Evolutionary conservation across 1,284 basidiomycete species (phyloP), one percentile per base, ranked within the genome.

Genomic region (Malassezia globosa): DNA sequence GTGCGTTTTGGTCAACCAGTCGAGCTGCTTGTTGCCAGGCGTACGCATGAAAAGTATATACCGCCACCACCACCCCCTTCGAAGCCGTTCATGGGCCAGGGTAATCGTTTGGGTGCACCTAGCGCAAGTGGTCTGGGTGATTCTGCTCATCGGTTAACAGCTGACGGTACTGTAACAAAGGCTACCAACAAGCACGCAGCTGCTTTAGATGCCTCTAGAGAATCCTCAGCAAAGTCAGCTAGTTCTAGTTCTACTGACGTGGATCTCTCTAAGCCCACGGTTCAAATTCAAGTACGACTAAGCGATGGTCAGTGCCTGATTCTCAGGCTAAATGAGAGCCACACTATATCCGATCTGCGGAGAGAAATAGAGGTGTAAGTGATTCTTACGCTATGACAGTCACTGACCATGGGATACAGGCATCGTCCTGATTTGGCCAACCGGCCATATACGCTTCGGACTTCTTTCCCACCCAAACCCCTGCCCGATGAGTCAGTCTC

Each of bases 361-460:
- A 80, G 77, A 60, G 87, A 87, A 69, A 87, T 96, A 75, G 83
- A 88, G 57, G 84, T 85, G 85, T 94, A 70, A 58, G 87, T 82
- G 5, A 10, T 13, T 31, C 11, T 16, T 31, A 31, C 29, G 8
- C 41, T 16, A 16, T 42, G 21, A 14, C 24, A 26, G 18, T 38
- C 16, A 18, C 33, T 22, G 21, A 4, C 13, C 31, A 37, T 8
- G 27, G n/a, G 2, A 29, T 36, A 25, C 54, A 65, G 61, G 14
- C 55, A 61, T 0, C 61, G 58, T 14, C 60, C 67, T n/a, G 67
- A 62, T 29, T 56, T 67, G 53, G 56, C 61, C 24, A 51, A 42
- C 7, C 56, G 63, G 8, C 19, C 42, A 25, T 71, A 66, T 33
- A 54, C 58, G 31, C 55, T 72, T 40, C 64, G 62, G 24, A 36